Base-by-base conservation (phyloP, 73 alveolate genomes). In the Diophrys appendiculata region DNA sequence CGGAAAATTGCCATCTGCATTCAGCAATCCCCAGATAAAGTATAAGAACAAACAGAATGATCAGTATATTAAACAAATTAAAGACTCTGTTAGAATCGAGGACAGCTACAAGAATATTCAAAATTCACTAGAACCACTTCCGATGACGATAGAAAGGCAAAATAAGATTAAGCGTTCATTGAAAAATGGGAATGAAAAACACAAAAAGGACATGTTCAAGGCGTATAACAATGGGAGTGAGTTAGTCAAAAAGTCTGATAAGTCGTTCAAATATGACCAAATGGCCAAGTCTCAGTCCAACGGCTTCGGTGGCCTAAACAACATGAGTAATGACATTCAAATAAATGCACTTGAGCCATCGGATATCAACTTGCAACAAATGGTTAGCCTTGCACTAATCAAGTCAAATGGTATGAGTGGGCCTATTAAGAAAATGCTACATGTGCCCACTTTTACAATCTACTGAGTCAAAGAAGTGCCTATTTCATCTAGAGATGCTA, bases 401-500 rank as follows among this genome's bases (percentile, higher is more conserved):
- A 84, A 84, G 65, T 31, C 73, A 26, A 78, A 43, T 80, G 54
- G 82, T 33, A 69, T 55, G 25, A 76, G 71, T 33, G 93, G 93
- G 0, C 83, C 86, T 24, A 72, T 85, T 0, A 76, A 74, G 69
- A 85, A 85, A 65, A 72, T 80, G 86, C 89, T 85, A 0, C 93
- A 85, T 79, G 93, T 77, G 33, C 93, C 93, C 14, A 71, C 90
- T 18, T 24, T 85, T 24, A 26, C 76, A 24, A 29, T 85, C 13
- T 85, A 71, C 70, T 84, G 87, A 35, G 76, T 76, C 5, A 80
- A 85, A 68, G 93, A 85, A 70, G 70, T 78, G 26, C 93, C 93
- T 0, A 72, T 85, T 29, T 52, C 73, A n/a, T 70, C 89, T 2
- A 29, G 82, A 22, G 89, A 70, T 14, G 72, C 68, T 29, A 43